Evolutionary conservation across 495 filamentous ascomycete genomes (phyloP).

Genomic region (Xylaria flabelliformis): DNA sequence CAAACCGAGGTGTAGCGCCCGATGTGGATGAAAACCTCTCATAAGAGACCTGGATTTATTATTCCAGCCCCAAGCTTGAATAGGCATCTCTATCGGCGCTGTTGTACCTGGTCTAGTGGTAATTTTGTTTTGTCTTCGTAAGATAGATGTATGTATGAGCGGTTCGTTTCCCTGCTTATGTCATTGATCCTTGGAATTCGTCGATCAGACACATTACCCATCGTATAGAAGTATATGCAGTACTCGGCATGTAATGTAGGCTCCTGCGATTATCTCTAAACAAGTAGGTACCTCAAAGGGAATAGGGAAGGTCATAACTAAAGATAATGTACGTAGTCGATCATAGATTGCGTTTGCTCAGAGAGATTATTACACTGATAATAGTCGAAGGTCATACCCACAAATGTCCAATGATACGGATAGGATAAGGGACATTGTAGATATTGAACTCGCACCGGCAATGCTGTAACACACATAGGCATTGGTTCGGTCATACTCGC

Average conservation of each 20-base stretch:
- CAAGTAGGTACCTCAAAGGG: neutral
- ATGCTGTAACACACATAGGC: constrained; percentile 9
- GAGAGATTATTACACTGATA: neutral
- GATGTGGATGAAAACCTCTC: neutral
- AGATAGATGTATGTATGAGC: neutral
- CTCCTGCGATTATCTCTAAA: neutral
- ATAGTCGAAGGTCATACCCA: neutral
- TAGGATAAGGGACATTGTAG: constrained; percentile 8
- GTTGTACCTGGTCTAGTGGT: neutral
- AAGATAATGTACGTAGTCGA: neutral
- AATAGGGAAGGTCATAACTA: neutral
- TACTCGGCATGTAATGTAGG: neutral
- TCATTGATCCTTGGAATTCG: constrained; percentile 9
- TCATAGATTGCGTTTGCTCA: neutral
- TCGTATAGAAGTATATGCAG: neutral
- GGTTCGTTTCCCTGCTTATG: constrained; percentile 12
- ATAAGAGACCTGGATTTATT: neutral
- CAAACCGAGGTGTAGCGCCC: neutral
- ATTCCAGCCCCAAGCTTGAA: neutral
- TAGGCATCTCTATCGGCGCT: neutral
- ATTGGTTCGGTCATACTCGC: constrained; percentile 7
- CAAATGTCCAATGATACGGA: neutral
- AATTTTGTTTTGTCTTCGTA: neutral
- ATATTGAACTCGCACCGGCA: constrained; percentile 5
- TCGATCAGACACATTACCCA: neutral